These are phyloP conservation scores for Sutorius australiensis DNA, from an alignment of 768 basidiomycete genomes.

Conservation along the genomic window DNA sequence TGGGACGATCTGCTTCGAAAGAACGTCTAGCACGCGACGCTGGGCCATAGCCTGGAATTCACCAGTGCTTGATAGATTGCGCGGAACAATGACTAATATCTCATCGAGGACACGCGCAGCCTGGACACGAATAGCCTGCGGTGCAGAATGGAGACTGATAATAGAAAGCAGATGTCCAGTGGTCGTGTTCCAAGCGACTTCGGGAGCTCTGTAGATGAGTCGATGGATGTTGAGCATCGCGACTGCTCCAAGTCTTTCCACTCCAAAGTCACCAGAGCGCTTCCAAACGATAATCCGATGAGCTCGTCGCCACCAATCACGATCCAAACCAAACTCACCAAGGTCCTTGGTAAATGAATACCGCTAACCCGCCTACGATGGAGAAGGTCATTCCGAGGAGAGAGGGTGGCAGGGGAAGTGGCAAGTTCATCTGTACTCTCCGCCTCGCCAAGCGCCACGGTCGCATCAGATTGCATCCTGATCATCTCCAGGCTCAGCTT, in stretches of 20 bases:
- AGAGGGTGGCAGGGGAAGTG: constrained; percentile 35
- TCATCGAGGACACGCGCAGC: constrained; percentile 86
- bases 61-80: constrained; percentile 56
- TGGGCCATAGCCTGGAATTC: constrained; percentile 72
- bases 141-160: constrained; percentile 64
- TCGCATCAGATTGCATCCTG: constrained; percentile 65
- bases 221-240: constrained; percentile 82
- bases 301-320: background rate
- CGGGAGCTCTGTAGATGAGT: constrained; percentile 76
- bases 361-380: constrained; percentile 81
- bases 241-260: constrained; percentile 78
- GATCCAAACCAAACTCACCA: constrained; percentile 47
- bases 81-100: constrained; percentile 72
- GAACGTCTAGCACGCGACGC: constrained; percentile 77
- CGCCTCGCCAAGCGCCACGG: constrained; percentile 23
- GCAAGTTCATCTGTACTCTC: constrained; percentile 34
- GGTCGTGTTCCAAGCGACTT: constrained; percentile 80
- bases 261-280: constrained; percentile 94
- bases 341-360: constrained; percentile 74
- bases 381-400: constrained; percentile 40
- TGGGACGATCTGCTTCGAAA: constrained; percentile 72
- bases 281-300: constrained; percentile 27
- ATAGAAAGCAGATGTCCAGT: constrained; percentile 78
- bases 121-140: constrained; percentile 78
- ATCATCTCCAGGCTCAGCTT: constrained; percentile 91